Evolutionary conservation across 2,329 filamentous ascomycete genomes (phyloP).

Genomic region (Mycogone perniciosa): DNA sequence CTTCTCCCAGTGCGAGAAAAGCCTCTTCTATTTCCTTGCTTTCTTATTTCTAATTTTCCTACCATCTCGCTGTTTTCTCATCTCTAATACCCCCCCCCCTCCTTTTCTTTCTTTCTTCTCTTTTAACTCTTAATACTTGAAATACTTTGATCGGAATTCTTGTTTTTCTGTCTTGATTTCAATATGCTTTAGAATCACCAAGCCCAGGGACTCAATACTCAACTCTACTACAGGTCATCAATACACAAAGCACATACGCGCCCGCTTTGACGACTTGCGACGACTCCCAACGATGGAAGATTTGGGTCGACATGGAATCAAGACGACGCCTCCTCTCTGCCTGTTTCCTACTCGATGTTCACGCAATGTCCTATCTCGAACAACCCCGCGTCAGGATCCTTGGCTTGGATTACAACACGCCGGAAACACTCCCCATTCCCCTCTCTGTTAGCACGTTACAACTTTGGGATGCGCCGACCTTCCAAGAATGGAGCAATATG

Average conservation of each 20-base stretch:
- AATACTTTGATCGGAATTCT: background rate
- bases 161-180: background rate
- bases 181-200: background rate
- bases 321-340: slow-evolving; percentile 47
- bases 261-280: slow-evolving; percentile 18
- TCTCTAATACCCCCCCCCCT: slow-evolving; percentile 16
- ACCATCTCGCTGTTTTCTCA: slow-evolving; percentile 13
- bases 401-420: slow-evolving; percentile 31
- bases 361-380: slow-evolving; percentile 50
- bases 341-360: slow-evolving; percentile 52
- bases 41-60: slow-evolving; percentile 9
- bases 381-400: slow-evolving; percentile 32
- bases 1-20: slow-evolving; percentile 15
- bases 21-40: slow-evolving; percentile 16
- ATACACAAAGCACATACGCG: slow-evolving; percentile 24
- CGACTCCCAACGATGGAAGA: slow-evolving; percentile 38
- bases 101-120: slow-evolving; percentile 23
- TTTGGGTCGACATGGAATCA: slow-evolving; percentile 48
- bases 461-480: slow-evolving; percentile 44
- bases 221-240: slow-evolving; percentile 35
- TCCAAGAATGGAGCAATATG: slow-evolving; percentile 40
- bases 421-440: slow-evolving; percentile 37
- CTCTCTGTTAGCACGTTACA: slow-evolving; percentile 37
- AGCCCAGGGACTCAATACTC: slow-evolving; percentile 13
- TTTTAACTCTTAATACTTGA: slow-evolving; percentile 14